phyloP scores from a whole-genome alignment of 1,284 basidiomycete genomes.

The Boletus sp. region DNA sequence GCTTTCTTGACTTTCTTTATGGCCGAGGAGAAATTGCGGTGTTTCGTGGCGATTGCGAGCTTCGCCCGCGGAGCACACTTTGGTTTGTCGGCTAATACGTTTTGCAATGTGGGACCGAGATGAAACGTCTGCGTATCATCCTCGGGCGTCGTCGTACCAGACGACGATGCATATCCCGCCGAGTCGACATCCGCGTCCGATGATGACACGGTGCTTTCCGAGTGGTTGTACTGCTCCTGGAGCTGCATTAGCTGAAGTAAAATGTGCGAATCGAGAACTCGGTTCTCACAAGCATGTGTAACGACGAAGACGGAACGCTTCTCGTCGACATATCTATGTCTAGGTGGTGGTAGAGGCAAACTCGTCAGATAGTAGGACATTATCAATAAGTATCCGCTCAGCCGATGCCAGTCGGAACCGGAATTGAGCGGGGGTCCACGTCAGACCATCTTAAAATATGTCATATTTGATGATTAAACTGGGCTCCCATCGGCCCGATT shows the following conservation, averaged over 20 bases:
- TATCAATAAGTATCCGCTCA: neutral
- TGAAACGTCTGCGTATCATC: conserved; percentile 27
- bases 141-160: conserved; percentile 32
- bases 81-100: conserved; percentile 8
- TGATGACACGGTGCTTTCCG: conserved; percentile 22
- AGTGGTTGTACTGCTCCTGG: conserved; percentile 19
- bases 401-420: conserved; percentile 11
- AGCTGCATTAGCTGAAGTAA: conserved; percentile 5
- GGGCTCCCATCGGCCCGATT: neutral
- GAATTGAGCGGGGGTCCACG: conserved; percentile 6
- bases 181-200: conserved; percentile 27
- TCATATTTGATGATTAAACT: conserved; percentile 7
- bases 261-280: neutral
- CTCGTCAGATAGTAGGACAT: neutral
- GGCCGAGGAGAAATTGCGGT: conserved; percentile 16
- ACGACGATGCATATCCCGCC: conserved; percentile 26
- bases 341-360: neutral
- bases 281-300: conserved; percentile 17
- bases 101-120: conserved; percentile 15
- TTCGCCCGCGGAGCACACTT: conserved; percentile 6
- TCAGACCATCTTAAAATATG: neutral
- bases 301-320: conserved; percentile 12
- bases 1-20: conserved; percentile 25
- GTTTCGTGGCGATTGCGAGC: conserved; percentile 10
- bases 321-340: conserved; percentile 14